A percentile compares a stretch with the other conserved stretches of the same genome.
These are phyloP conservation scores for Pythium oligandrum DNA, from an alignment of 352 stramenopile genomes.

Conservation along the genomic window DNA sequence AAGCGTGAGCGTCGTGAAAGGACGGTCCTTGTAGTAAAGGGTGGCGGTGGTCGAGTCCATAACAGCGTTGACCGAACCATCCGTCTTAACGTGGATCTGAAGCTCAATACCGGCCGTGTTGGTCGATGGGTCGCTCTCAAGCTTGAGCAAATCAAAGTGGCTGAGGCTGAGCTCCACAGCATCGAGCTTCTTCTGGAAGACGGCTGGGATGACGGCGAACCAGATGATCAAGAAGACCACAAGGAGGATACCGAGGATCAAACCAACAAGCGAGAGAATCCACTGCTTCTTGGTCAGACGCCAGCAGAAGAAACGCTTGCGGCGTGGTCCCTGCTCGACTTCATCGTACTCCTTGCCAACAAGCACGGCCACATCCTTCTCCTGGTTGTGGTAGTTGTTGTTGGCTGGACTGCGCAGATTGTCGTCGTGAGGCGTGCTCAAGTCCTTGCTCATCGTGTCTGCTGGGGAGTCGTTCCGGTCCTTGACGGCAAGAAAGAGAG, in stretches of 20 bases:
- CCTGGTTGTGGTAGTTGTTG: neutral
- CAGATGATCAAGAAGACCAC: constrained; percentile 63
- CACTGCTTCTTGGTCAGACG: constrained; percentile 48
- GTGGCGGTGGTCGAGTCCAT: constrained; percentile 50
- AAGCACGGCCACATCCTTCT: neutral
- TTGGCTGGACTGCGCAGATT: too few relatives aligned
- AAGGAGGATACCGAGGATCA: constrained; percentile 31
- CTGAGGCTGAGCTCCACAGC: constrained; percentile 52
- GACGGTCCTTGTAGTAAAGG: constrained; percentile 34
- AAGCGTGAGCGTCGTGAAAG: constrained; percentile 43
- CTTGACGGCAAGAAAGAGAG: too few relatives aligned
- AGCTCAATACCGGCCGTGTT: constrained; percentile 41
- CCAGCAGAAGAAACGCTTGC: constrained; percentile 46
- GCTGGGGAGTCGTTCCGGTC: too few relatives aligned
- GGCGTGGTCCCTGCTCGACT: neutral
- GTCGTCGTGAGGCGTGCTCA: too few relatives aligned
- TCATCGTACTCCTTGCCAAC: neutral
- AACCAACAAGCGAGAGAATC: constrained; percentile 31
- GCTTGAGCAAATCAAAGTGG: constrained; percentile 54
- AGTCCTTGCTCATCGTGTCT: too few relatives aligned
- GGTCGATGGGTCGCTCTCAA: constrained; percentile 22
- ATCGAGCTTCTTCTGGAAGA: constrained; percentile 63
- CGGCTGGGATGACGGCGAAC: constrained; percentile 42
- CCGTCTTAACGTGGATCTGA: constrained; percentile 47
- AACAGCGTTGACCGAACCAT: constrained; percentile 28